Evolutionary conservation across 495 filamentous ascomycete genomes (phyloP), one percentile per base, ranked within the genome.

Genomic region (Neurospora hispaniola): DNA sequence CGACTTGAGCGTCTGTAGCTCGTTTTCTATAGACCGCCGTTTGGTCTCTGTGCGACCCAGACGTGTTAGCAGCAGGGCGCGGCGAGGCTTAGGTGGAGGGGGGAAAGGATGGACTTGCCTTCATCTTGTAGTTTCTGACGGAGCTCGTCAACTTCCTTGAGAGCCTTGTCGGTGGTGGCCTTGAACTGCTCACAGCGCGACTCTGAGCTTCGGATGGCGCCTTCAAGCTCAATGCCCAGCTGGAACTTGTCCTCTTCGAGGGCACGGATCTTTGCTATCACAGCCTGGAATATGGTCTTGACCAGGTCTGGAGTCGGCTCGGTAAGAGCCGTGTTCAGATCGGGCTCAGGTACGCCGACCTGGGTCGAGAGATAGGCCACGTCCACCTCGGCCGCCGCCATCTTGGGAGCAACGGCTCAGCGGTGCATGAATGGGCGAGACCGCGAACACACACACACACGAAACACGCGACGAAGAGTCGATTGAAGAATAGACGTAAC

Each of bases 161-260:
- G 86, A 9, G 90, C 90, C 78, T 94, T 96, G 75, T 97, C 94
- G 14, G 93, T 83, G 4, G 90, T 90, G 43, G 86, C 84, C 79
- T 94, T 97, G 82, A 97, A 87, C 20, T 89, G 89, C 76, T 94
- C 90, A 76, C 89, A 88, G 80, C 93, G 92, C 18, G 91, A 89
- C 78, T 98, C 95, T 48, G 89, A 90, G 72, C 86, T 90, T 46
- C 93, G 90, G 18, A 96, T 90, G 38, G 90, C 89, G 82, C 91
- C 94, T 80, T 98, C 96, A 11, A 98, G 85, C 83, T 98, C 96
- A n/a, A 98, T 93, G 72, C 94, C 92, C 18, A 92, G 80, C 70
- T 91, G 91, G 62, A 97, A 86, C 81, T 97, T 97, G 62, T 96
- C 91, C 8, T 94, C 90, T 73, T 97, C 93, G 75, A 88, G 87